Conservation (phyloP, 768 basidiomycete species). For the Rhodotorula kratochvilovae region DNA sequence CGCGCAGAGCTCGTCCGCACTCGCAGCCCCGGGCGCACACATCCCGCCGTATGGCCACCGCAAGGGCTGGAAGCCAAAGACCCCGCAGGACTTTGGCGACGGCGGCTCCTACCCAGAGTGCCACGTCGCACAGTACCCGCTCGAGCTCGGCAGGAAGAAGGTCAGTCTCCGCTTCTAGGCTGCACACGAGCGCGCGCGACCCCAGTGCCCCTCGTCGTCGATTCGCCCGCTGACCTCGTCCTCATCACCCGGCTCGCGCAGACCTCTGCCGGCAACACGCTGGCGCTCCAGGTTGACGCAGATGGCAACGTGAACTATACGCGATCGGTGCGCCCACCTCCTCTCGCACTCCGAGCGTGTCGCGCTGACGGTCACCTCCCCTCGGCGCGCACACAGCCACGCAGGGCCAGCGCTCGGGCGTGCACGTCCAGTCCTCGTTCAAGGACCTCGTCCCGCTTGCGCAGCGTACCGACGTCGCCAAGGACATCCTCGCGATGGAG, state of each 20-base stretch:
- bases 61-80: conserved; percentile 75
- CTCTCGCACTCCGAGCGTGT: background rate
- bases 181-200: too few species aligned
- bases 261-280: conserved; percentile 87
- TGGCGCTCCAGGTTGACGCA: conserved; percentile 91
- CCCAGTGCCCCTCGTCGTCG: background rate
- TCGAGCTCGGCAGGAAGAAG: conserved; percentile 90
- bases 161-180: conserved; percentile 36
- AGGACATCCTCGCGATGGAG: conserved; percentile 71
- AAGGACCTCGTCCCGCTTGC: conserved; percentile 92
- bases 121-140: conserved; percentile 92
- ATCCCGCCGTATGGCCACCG: conserved; percentile 84
- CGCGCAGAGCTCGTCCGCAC: background rate
- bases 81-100: conserved; percentile 75
- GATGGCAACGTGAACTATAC: conserved; percentile 94
- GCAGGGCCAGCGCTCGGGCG: conserved; percentile 83
- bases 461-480: conserved; percentile 80
- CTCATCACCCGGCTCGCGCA: conserved; percentile 44
- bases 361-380: background rate
- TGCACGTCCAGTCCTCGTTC: conserved; percentile 87
- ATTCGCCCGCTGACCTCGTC: background rate
- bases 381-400: conserved; percentile 54
- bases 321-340: conserved; percentile 57
- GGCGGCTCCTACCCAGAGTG: conserved; percentile 66
- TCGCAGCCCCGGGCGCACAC: conserved; percentile 38